Base-by-base conservation (phyloP, 805 yeast genomes). In the Starmerella davenportii region DNA sequence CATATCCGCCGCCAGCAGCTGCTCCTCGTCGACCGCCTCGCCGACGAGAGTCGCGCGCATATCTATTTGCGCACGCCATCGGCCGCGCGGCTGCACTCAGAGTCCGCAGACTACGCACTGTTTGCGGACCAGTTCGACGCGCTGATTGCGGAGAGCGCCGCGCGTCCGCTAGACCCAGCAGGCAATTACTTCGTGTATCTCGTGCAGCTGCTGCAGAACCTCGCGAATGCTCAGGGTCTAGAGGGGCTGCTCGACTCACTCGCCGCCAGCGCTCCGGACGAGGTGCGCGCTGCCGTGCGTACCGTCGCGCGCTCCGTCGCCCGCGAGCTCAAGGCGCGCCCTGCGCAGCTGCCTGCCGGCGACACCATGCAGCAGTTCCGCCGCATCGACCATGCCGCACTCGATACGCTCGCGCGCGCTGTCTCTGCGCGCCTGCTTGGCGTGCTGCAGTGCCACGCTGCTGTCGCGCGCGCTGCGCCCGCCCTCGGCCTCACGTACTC, bases 1-100 rank as follows among this genome's bases (percentile, higher is more conserved):
- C 56, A 56, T 34, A 44, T 58, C 14, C 40, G 47, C 27, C 55
- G 63, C 9, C 68, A 67, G 43, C 59, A 59, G 33, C 41, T 53
- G 32, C 53, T 63, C 31, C 59, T 85, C 21, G 76, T 77, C 50
- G 82, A 76, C 35, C 70, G 71, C 44, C 61, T 85, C 16, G 61
- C 79, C n/a, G 93, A 79, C 44, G 93, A 84, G 50, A 59, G 82
- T 31, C 74, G 72, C 42, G 68, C 65, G 35, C 76, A 79, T 40
- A 60, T 79, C n/a, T 80, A 76, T 49, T 61, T 77, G 31, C 73
- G 71, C 47, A 53, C 60, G 3, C 63, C 63, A 2, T 58, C 56
- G 43, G 48, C 59, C 17, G 48, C 49, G 25, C 38, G 40, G 21
- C 49, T 43, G 11, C 33, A 33, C 20, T 30, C 28, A 5, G 30